A percentile compares a stretch with the other conserved stretches of the same genome.
phyloP scores from a whole-genome alignment of 805 yeast species.

The Hemisphaericaspora nanyangensis region DNA sequence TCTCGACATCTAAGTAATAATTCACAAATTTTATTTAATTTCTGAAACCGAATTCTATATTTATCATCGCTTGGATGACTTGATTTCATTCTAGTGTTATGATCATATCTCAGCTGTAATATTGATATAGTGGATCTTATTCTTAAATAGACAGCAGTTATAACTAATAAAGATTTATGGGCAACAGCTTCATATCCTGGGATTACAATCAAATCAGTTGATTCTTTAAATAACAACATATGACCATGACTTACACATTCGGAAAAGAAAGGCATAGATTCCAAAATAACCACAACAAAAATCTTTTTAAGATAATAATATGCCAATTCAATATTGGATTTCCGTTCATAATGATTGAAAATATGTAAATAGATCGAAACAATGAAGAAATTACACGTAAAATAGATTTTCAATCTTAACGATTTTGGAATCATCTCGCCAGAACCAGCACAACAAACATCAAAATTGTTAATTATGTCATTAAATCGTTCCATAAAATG shows the following conservation, averaged over 20 bases:
- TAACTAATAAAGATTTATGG: slow-evolving; percentile 27
- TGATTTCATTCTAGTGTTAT: slow-evolving; percentile 3
- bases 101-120: slow-evolving; percentile 11
- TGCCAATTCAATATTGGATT: slow-evolving; percentile 22
- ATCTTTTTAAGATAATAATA: slow-evolving; percentile 32
- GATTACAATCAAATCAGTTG: slow-evolving; percentile 38
- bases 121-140: slow-evolving; percentile 10
- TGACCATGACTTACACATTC: slow-evolving; percentile 27
- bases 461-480: slow-evolving; percentile 21
- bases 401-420: slow-evolving; percentile 17
- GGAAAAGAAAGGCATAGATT: slow-evolving; percentile 28
- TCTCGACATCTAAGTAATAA: slow-evolving; percentile 10
- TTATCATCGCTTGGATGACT: slow-evolving; percentile 3
- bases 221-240: slow-evolving; percentile 35
- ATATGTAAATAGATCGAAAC: slow-evolving; percentile 31
- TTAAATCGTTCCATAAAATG: slow-evolving; percentile 28
- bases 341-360: slow-evolving; percentile 36
- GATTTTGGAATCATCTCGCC: slow-evolving; percentile 7
- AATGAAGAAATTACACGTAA: slow-evolving; percentile 24
- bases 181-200: slow-evolving; percentile 30
- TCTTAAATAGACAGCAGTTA: slow-evolving; percentile 20
- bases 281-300: slow-evolving; percentile 19
- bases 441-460: slow-evolving; percentile 12
- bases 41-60: slow-evolving; percentile 8
- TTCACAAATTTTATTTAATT: slow-evolving; percentile 7